Evolutionary conservation across 2,329 filamentous ascomycete genomes (phyloP), one percentile per base, ranked within the genome.

Genomic region (Fonsecaea nubica): DNA sequence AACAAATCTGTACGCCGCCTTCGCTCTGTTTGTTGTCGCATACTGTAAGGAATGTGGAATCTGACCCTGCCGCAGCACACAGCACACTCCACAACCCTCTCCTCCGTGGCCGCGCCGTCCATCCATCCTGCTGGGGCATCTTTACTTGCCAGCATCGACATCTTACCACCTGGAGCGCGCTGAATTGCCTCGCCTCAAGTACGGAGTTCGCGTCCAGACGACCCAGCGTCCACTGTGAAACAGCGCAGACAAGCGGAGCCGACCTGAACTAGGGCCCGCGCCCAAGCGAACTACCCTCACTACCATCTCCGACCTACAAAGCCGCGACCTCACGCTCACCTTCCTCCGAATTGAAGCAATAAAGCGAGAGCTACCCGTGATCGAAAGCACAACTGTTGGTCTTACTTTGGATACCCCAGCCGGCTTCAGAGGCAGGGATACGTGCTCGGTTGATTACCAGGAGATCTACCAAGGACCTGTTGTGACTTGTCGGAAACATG

Each of bases 401-500:
- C 9, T 50, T 25, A 50, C 18, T 42, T 58, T 58, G 55, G 55
- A 58, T 58, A 58, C 25, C n/a, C 18, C 45, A 50, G 25, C 25
- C 4, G 45, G 25, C 21, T 50, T 18, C 5, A 21, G 10, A 50
- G 45, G 45, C 45, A 25, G 45, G 45, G 45, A 50, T 8, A 30
- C 45, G 45, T 50, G 45, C 45, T 25, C 45, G 45, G 13, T 50
- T 33, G 42, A 13, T 50, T 6, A 50, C 18, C 38, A 15, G 40
- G n/a, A 21, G 9, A 25, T 33, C 21, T n/a, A 53, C 15, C 21
- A 45, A 38, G 42, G 18, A 25, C 45, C 13, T 25, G 30, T 13
- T 50, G 18, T 36, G 52, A 36, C 53, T 30, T 30, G 54, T 18
- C 21, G 53, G 50, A 67, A 72, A 53, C 30, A 82, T 82, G 80